phyloP scores from a whole-genome alignment of 2,329 filamentous ascomycete genomes.

The Didymella exigua region DNA sequence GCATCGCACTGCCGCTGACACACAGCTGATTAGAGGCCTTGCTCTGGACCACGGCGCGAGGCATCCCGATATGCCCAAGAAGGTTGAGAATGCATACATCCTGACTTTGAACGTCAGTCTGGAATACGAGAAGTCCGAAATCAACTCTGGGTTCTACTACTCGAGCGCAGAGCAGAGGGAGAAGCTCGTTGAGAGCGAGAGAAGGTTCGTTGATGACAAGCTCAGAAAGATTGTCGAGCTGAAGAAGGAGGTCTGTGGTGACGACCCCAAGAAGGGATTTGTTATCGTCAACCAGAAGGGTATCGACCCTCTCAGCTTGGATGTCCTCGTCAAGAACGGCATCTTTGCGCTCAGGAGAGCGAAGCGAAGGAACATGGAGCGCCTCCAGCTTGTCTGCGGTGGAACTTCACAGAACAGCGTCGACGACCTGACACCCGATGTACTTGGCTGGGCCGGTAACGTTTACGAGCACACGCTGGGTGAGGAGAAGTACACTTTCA shows the following conservation, averaged over 20 bases:
- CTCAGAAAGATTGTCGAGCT: slow-evolving; percentile 96
- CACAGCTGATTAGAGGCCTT: slow-evolving; percentile 90
- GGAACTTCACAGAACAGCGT: slow-evolving; percentile 94
- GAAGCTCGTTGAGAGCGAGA: slow-evolving; percentile 97
- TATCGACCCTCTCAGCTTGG: slow-evolving; percentile 93
- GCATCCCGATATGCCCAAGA: slow-evolving; percentile 98
- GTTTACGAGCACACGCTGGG: slow-evolving; percentile 98
- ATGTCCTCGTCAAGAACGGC: slow-evolving; percentile 96
- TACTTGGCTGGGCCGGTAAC: slow-evolving; percentile 92
- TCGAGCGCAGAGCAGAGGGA: slow-evolving; percentile 95
- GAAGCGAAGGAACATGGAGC: slow-evolving; percentile 99
- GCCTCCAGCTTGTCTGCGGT: slow-evolving; percentile 91
- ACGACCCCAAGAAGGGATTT: slow-evolving; percentile 91
- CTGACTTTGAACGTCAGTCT: slow-evolving; percentile 94
- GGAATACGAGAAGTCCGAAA: slow-evolving; percentile 98
- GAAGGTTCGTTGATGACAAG: slow-evolving; percentile 94
- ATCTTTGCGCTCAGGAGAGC: slow-evolving; percentile 93
- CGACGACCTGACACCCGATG: slow-evolving; percentile 84
- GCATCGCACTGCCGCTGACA: slow-evolving; percentile 93
- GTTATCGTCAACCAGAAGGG: slow-evolving; percentile 99
- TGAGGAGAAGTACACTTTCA: slow-evolving; percentile 98
- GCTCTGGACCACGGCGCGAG: slow-evolving; percentile 93
- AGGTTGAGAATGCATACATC: slow-evolving; percentile 93
- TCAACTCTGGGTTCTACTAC: slow-evolving; percentile 99
- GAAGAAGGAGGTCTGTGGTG: slow-evolving; percentile 96